These are phyloP conservation scores for Gossypioides kirkii DNA, from an alignment of 345 rosid species.

Conservation along the genomic window DNA sequence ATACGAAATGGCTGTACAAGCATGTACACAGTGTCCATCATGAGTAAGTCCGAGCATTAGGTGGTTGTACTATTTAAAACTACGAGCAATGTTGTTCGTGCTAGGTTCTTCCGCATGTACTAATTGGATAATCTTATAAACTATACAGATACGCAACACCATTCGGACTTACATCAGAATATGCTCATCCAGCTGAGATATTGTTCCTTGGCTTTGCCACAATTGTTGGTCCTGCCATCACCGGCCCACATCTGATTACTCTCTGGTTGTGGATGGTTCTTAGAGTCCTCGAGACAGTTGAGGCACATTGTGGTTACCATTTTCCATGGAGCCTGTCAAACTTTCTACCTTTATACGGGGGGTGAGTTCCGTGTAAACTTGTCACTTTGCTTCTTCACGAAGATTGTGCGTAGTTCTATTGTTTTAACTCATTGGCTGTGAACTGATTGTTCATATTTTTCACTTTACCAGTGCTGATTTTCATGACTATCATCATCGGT, in stretches of 20 bases:
- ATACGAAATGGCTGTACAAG: constrained; percentile 94
- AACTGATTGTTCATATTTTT: constrained; percentile 3
- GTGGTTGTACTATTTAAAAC: neutral
- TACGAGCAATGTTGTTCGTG: neutral
- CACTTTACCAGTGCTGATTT: constrained; percentile 71
- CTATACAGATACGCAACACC: constrained; percentile 85
- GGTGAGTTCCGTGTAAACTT: constrained; percentile 47
- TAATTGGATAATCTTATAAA: constrained; percentile 24
- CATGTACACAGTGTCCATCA: constrained; percentile 49
- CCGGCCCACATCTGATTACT: constrained; percentile 90
- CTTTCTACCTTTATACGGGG: constrained; percentile 85
- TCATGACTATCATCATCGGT: constrained; percentile 96
- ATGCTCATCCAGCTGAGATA: constrained; percentile 96
- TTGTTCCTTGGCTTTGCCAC: constrained; percentile 94
- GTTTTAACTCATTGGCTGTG: constrained; percentile 6
- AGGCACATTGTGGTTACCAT: constrained; percentile 98
- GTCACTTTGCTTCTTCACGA: neutral
- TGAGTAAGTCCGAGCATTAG: constrained; percentile 54
- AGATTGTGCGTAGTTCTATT: neutral
- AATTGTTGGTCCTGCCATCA: constrained; percentile 90
- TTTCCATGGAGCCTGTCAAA: constrained; percentile 96
- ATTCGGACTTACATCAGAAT: constrained; percentile 91
- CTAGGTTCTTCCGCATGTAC: constrained; percentile 8
- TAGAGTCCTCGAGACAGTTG: constrained; percentile 94
- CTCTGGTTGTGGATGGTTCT: constrained; percentile 94